Evolutionary conservation across 2,329 filamentous ascomycete species (phyloP).

Genomic region (Neofusicoccum laricinum): DNA sequence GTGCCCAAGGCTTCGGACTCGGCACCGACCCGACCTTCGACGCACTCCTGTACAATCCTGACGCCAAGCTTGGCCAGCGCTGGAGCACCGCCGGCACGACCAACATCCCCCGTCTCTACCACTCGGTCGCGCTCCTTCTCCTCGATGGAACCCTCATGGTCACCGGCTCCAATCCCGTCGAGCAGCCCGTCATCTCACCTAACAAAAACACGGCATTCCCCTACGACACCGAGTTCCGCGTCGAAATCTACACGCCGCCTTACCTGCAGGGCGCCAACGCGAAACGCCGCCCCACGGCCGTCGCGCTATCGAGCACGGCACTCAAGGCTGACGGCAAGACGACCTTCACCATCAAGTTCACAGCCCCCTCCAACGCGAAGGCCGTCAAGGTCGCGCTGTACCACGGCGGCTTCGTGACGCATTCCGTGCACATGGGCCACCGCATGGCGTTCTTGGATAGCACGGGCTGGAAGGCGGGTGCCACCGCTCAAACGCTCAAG

Average conservation of each 20-base stretch:
- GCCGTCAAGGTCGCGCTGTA: slow-evolving; percentile 52
- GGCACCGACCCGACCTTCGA: slow-evolving; percentile 53
- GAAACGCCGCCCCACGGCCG: slow-evolving; percentile 46
- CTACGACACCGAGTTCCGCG: slow-evolving; percentile 59
- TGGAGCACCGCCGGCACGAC: slow-evolving; percentile 48
- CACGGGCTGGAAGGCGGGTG: slow-evolving; percentile 45
- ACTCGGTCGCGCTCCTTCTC: slow-evolving; percentile 58
- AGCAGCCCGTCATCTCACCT: slow-evolving; percentile 52
- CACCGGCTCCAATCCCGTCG: slow-evolving; percentile 59
- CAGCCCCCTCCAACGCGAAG: slow-evolving; percentile 40
- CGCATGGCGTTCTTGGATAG: slow-evolving; percentile 55
- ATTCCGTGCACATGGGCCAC: slow-evolving; percentile 61
- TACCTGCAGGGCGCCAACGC: slow-evolving; percentile 55
- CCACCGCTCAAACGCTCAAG: slow-evolving; percentile 44
- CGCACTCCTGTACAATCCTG: slow-evolving; percentile 58
- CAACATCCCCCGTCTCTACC: slow-evolving; percentile 52
- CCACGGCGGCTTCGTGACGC: slow-evolving; percentile 60
- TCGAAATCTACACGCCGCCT: slow-evolving; percentile 60
- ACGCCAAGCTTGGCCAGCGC: slow-evolving; percentile 48
- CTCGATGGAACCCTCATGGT: slow-evolving; percentile 60
- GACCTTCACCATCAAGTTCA: slow-evolving; percentile 50
- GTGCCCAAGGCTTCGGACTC: slow-evolving; percentile 60
- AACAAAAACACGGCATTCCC: slow-evolving; percentile 37
- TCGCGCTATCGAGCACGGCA: slow-evolving; percentile 44
- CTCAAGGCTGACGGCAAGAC: slow-evolving; percentile 44